A percentile compares a stretch with the other conserved stretches of the same genome.
Conservation (phyloP, 768 basidiomycete genomes). For the Neoboletus magnificus region DNA sequence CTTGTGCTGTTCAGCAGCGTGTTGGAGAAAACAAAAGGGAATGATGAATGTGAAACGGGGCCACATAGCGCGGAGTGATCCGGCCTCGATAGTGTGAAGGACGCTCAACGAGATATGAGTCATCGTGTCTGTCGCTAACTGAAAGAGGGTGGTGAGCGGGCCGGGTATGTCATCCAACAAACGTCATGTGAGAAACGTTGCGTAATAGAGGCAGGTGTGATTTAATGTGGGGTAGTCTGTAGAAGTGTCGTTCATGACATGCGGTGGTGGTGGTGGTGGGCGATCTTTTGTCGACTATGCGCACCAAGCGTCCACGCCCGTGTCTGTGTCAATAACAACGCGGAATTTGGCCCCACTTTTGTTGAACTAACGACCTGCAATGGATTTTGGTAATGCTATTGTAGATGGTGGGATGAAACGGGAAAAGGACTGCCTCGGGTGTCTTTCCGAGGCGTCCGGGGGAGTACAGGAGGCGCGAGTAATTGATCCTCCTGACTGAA, state of each 20-base stretch:
- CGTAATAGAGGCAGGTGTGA: not conserved
- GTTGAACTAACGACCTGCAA: too few species aligned
- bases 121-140: not conserved
- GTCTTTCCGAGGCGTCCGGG: constrained; percentile 12
- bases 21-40: not conserved
- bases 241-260: not conserved
- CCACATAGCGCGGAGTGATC: not conserved
- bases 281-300: too few species aligned
- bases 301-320: too few species aligned
- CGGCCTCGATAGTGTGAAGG: not conserved
- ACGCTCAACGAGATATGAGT: not conserved
- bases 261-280: constrained; percentile 4
- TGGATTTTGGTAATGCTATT: not conserved
- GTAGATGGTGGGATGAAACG: not conserved
- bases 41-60: too few species aligned
- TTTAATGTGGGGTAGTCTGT: too few species aligned
- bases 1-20: not conserved
- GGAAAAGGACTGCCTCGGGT: not conserved
- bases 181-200: not conserved
- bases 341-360: too few species aligned
- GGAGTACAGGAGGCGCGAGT: constrained; percentile 8
- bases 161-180: not conserved
- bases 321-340: too few species aligned
- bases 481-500: constrained; percentile 13
- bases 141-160: not conserved